phyloP scores from a whole-genome alignment of 352 stramenopile species.

The Globisporangium echinulatum region DNA sequence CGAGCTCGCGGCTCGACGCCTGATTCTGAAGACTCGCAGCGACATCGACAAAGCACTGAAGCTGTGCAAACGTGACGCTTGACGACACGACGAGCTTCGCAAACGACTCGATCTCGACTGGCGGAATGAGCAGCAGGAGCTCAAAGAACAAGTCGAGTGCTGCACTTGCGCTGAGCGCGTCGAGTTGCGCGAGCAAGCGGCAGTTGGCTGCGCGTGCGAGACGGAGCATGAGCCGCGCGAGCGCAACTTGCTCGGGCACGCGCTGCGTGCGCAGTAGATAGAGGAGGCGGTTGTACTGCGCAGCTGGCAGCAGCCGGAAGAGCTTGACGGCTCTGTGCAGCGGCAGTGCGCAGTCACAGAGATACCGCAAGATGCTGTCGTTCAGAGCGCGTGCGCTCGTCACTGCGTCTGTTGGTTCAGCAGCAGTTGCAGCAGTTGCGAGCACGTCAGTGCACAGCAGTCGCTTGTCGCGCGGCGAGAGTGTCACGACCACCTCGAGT shows the following conservation, averaged over 20 bases:
- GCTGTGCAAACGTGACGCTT: constrained; percentile 31
- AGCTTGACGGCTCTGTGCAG: constrained; percentile 48
- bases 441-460: constrained; percentile 30
- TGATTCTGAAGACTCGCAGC: constrained; percentile 68
- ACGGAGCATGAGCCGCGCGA: constrained; percentile 58
- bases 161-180: constrained; percentile 22
- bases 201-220: constrained; percentile 38
- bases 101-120: constrained; percentile 51
- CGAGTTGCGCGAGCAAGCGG: constrained; percentile 39
- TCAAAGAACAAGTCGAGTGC: constrained; percentile 60
- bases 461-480: constrained; percentile 34
- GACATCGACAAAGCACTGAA: constrained; percentile 41
- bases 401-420: not conserved
- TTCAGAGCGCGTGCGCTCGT: constrained; percentile 10
- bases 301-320: constrained; percentile 25
- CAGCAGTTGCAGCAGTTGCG: not conserved
- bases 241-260: constrained; percentile 42
- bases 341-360: constrained; percentile 32
- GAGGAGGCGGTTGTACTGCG: constrained; percentile 29
- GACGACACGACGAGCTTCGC: constrained; percentile 43
- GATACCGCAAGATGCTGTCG: constrained; percentile 29
- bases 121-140: constrained; percentile 50
- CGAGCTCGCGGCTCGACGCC: constrained; percentile 51
- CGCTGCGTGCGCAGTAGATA: constrained; percentile 50
- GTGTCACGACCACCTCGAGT: constrained; percentile 31